Evolutionary conservation across 352 stramenopile genomes (phyloP).

Genomic region (Globisporangium spiculum): DNA sequence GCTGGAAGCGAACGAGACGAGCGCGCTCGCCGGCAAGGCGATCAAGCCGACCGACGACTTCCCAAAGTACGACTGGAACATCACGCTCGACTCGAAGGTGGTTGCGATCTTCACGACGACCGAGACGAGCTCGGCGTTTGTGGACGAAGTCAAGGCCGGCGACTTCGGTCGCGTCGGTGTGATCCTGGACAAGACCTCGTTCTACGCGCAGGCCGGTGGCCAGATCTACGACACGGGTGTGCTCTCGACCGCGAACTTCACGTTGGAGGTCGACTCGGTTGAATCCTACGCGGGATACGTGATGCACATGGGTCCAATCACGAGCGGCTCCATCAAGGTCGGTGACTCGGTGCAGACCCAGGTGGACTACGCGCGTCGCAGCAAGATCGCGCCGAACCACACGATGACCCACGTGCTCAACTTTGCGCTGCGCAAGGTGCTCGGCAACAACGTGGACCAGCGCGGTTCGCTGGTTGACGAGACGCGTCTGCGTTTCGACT

Average conservation of each 20-base stretch:
- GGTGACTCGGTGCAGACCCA: constrained; percentile 82
- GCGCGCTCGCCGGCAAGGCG: constrained; percentile 73
- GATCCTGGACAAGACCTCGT: constrained; percentile 96
- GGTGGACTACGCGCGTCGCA: constrained; percentile 94
- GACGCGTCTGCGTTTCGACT: constrained; percentile 98
- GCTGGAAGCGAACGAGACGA: constrained; percentile 95
- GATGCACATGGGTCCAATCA: constrained; percentile 91
- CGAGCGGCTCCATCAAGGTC: constrained; percentile 71
- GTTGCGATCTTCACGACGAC: constrained; percentile 94
- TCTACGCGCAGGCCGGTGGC: constrained; percentile 98
- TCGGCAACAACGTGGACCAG: constrained; percentile 95
- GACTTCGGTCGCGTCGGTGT: constrained; percentile 92
- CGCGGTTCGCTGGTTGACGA: constrained; percentile 96
- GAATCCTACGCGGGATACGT: constrained; percentile 96
- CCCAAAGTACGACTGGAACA: constrained; percentile 94
- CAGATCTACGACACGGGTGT: constrained; percentile 95
- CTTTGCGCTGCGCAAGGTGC: constrained; percentile 93
- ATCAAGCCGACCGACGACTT: constrained; percentile 91
- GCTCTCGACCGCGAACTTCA: constrained; percentile 48
- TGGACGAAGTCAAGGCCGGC: constrained; percentile 63
- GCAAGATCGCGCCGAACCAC: constrained; percentile 97
- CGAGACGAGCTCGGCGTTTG: constrained; percentile 80
- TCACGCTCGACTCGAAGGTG: constrained; percentile 79
- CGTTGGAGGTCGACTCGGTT: constrained; percentile 87
- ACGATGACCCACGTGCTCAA: constrained; percentile 99